Evolutionary conservation across 169 alveolate species (phyloP), one percentile per base, ranked within the genome.

Genomic region (Babesia bovis): DNA sequence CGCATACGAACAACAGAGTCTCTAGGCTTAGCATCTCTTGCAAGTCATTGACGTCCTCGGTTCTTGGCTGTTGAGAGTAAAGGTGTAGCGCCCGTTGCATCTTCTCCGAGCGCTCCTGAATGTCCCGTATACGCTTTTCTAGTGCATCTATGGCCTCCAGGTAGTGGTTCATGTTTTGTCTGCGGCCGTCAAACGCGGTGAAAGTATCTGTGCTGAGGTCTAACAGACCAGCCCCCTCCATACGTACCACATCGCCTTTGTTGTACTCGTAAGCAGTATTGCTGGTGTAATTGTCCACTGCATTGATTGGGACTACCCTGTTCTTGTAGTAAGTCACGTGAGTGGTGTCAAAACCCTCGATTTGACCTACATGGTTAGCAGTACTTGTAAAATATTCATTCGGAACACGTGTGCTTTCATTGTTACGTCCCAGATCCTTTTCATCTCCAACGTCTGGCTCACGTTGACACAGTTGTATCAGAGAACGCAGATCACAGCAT

Each of bases 21-120:
- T 78, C 87, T 36, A 78, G 69, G 69, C 72, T 78, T 10, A 78
- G 35, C 40, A 78, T 23, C 42, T 78, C 87, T 66, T 78, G 77
- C 47, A 78, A n/a, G 57, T 67, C 82, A 36, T 69, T 56, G n/a
- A 49, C 61, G 41, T 56, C 53, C 4, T 59, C 69, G 36, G 44
- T 21, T 23, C 55, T 68, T 52, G 44, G 17, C 30, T 23, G 68
- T 25, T 42, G 66, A 15, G 83, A 38, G 52, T 78, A 78, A 41
- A 19, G 66, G 42, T 78, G 63, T 21, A 78, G 45, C 15, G 87
- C 83, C 2, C 61, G 68, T 36, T 78, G 87, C 83, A 78, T 59
- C 21, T 53, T 78, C 65, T 78, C 87, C 23, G 66, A 56, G 36
- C 69, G 32, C n/a, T 23, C 42, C 38, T 45, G 61, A 23, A 78